Percentiles rank a stretch among this genome's conserved stretches.
Evolutionary conservation across 1,139 yeast species (phyloP).

Genomic region (Hemisphaericaspora xylofermentans): DNA sequence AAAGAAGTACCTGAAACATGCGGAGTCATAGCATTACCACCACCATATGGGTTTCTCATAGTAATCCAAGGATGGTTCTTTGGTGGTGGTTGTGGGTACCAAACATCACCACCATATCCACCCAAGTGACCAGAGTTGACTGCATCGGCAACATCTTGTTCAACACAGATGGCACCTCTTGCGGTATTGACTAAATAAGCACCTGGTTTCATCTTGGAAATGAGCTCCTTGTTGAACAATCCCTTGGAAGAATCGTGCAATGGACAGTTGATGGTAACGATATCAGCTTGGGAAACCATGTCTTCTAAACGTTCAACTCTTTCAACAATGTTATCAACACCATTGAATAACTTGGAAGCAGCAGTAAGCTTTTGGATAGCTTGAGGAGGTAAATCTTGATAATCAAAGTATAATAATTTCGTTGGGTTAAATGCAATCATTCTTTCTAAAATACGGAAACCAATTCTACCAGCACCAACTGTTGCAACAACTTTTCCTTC

Average conservation of each 20-base stretch:
- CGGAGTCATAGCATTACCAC: slow-evolving; percentile 85
- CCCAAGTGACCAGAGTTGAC: slow-evolving; percentile 64
- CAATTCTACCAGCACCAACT: slow-evolving; percentile 83
- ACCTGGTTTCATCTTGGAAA: slow-evolving; percentile 74
- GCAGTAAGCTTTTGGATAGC: slow-evolving; percentile 53
- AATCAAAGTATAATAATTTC: slow-evolving; percentile 72
- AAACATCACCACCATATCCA: slow-evolving; percentile 86
- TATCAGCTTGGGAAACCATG: slow-evolving; percentile 65
- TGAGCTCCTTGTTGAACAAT: slow-evolving; percentile 62
- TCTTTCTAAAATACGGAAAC: slow-evolving; percentile 73
- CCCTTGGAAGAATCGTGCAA: slow-evolving; percentile 70
- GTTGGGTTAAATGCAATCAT: slow-evolving; percentile 72
- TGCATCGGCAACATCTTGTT: slow-evolving; percentile 75
- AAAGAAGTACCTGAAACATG: slow-evolving; percentile 79
- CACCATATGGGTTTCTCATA: slow-evolving; percentile 63
- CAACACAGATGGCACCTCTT: slow-evolving; percentile 76
- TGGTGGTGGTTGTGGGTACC: slow-evolving; percentile 83
- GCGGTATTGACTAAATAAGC: slow-evolving; percentile 82
- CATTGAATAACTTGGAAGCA: slow-evolving; percentile 40
- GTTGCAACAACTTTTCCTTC: slow-evolving; percentile 78
- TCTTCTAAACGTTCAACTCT: slow-evolving; percentile 67
- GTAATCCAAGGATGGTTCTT: slow-evolving; percentile 74
- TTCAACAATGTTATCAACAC: slow-evolving; percentile 44
- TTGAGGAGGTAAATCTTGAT: slow-evolving; percentile 63
- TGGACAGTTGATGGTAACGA: slow-evolving; percentile 78